These are phyloP conservation scores for Brettanomyces naardenensis DNA, from an alignment of 805 yeast species.

Conservation along the genomic window DNA sequence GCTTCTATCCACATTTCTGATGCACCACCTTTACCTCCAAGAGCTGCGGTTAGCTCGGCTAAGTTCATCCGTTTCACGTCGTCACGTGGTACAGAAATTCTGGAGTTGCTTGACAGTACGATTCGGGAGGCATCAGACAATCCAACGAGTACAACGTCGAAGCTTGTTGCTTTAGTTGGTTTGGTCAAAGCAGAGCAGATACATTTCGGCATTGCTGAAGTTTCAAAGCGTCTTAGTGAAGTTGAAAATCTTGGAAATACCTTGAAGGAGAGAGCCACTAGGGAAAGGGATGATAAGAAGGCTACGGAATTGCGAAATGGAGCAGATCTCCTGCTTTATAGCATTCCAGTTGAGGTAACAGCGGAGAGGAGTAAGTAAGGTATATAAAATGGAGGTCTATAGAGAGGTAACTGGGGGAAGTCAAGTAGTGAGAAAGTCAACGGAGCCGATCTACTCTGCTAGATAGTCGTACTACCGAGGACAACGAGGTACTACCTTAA, in stretches of 20 bases:
- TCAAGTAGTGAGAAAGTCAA: too few species aligned
- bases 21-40: conserved; percentile 33
- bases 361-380: too few species aligned
- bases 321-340: not conserved
- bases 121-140: conserved; percentile 11
- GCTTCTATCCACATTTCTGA: not conserved
- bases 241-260: not conserved
- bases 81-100: conserved; percentile 34
- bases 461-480: too few species aligned
- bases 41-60: conserved; percentile 13
- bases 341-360: too few species aligned
- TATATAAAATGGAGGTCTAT: too few species aligned
- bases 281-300: not conserved
- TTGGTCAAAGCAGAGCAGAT: not conserved
- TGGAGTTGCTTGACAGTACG: conserved; percentile 32
- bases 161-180: not conserved
- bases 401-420: too few species aligned
- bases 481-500: too few species aligned
- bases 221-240: not conserved
- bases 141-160: not conserved
- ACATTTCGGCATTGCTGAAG: not conserved
- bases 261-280: not conserved
- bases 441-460: too few species aligned
- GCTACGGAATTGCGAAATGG: not conserved
- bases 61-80: conserved; percentile 36